phyloP scores from a whole-genome alignment of 257 asterid genomes.

The Penstemon davidsonii region DNA sequence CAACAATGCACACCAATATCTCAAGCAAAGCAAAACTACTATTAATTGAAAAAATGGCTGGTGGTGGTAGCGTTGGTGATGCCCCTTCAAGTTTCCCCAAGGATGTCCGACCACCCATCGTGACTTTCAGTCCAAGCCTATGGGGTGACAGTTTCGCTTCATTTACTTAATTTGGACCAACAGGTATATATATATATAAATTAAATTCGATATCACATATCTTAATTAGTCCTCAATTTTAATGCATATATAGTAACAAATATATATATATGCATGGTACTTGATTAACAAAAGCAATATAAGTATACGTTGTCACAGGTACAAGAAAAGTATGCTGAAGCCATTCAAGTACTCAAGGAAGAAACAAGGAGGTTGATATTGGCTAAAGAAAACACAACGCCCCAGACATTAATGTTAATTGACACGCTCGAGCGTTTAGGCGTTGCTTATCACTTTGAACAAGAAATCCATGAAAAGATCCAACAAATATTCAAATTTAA shows the following conservation, averaged over 20 bases:
- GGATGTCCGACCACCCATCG: slow-evolving; percentile 1
- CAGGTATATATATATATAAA: neutral
- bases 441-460: slow-evolving; percentile 11
- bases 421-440: slow-evolving; percentile 24
- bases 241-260: too few relatives aligned
- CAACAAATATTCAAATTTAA: slow-evolving; percentile 8
- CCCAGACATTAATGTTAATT: neutral
- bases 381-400: neutral
- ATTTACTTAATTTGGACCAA: neutral
- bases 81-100: too few relatives aligned
- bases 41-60: too few relatives aligned
- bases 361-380: slow-evolving; percentile 4
- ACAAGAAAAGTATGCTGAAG: neutral
- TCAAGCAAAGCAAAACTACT: too few relatives aligned
- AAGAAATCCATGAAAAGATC: slow-evolving; percentile 12
- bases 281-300: neutral
- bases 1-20: too few relatives aligned
- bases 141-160: neutral
- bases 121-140: neutral
- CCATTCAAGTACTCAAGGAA: slow-evolving; percentile 10
- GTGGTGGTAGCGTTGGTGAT: too few relatives aligned
- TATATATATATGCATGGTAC: too few relatives aligned
- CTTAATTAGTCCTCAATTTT: too few relatives aligned
- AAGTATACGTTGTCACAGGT: neutral
- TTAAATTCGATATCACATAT: too few relatives aligned